Percentiles rank a stretch among this genome's conserved stretches.
Conservation (phyloP, 805 yeast genomes). For the Zygoascus biomembranicola region DNA sequence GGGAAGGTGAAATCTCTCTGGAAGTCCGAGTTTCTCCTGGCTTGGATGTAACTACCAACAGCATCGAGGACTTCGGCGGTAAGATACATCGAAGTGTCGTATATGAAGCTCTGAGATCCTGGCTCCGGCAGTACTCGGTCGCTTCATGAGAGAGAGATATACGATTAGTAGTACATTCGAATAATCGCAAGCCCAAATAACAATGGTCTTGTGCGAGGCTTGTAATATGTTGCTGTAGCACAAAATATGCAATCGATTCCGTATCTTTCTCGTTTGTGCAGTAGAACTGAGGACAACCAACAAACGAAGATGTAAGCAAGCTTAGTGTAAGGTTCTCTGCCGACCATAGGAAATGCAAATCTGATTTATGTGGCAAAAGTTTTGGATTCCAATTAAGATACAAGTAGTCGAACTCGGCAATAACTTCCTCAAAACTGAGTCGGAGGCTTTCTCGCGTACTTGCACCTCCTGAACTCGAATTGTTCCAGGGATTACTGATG, state of each 20-base stretch:
- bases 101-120: conserved; percentile 29
- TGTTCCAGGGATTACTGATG: conserved; percentile 42
- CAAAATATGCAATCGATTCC: background rate
- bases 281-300: conserved; percentile 6
- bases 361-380: conserved; percentile 19
- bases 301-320: background rate
- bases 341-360: conserved; percentile 24
- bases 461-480: background rate
- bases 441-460: conserved; percentile 12
- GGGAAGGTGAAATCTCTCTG: background rate
- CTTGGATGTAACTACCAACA: conserved; percentile 15
- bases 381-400: conserved; percentile 62
- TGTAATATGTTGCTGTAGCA: conserved; percentile 9
- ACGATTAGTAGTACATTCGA: background rate
- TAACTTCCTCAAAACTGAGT: conserved; percentile 27
- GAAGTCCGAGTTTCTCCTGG: background rate
- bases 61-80: conserved; percentile 16
- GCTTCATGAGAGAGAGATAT: conserved; percentile 9
- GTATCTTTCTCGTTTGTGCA: conserved; percentile 15
- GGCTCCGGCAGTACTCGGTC: conserved; percentile 13
- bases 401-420: conserved; percentile 38
- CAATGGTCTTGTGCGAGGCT: background rate
- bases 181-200: conserved; percentile 9
- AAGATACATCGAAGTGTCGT: conserved; percentile 20
- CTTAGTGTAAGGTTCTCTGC: conserved; percentile 19